Evolutionary conservation across 2,329 filamentous ascomycete species (phyloP), one percentile per base, ranked within the genome.

Genomic region (Xylariaceae sp.): DNA sequence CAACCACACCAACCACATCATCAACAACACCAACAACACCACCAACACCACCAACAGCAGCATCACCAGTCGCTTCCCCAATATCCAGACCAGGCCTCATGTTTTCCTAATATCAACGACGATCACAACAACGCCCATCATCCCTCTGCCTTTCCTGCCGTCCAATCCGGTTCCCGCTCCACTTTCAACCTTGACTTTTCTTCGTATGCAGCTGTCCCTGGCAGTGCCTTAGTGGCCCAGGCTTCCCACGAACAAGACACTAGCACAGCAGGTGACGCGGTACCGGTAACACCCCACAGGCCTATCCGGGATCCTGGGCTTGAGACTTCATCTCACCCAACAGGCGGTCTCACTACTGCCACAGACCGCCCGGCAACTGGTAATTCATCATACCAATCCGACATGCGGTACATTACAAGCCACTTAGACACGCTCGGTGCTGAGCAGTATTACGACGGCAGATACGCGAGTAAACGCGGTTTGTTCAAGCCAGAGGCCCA

Each of bases 381-480:
- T 46, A 47, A 42, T 18, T 26, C 50, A 18, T 44, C 59, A 12
- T 52, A 57, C 39, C 55, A 51, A 34, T 37, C 56, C 34, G 40
- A 57, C 43, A 67, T 67, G 64, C 60, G 64, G 40, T 63, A 64
- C 55, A 65, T 71, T 53, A 65, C 69, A 37, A 64, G 69, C 34
- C 68, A 72, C 46, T 62, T 74, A 16, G 64, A 72, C n/a, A 76
- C 79, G 43, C 69, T 80, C 47, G 75, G 69, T 61, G 76, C 75
- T 40, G 76, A 79, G 64, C 68, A 71, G 36, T 79, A 76, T 56
- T 66, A 74, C 59, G 70, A 72, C 54, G 71, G 70, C 29, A 61
- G 63, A 2, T 58, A 30, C 48, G 53, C 59, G 48, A 56, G 49
- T 51, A 52, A 59, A 48, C 59, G 51, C 54, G 56, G 60, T 48